Base-by-base conservation (phyloP, 225 moss, liverwort and hornwort species). In the Sphagnum contortum region DNA sequence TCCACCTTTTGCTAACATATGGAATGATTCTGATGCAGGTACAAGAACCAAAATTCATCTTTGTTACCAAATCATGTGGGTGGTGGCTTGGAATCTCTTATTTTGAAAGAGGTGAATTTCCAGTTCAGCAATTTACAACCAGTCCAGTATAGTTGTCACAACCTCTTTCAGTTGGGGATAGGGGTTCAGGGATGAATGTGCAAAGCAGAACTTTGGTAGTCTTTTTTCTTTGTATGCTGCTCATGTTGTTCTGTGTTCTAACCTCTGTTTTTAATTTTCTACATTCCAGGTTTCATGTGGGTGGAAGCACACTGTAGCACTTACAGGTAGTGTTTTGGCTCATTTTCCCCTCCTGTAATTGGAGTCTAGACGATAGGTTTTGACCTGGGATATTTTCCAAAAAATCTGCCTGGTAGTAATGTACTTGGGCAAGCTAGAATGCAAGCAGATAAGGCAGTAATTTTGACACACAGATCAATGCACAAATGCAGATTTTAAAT, bases 31-130 rank as follows among this genome's bases (percentile, higher is more conserved):
- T 29, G 12, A 45, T 66, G 49, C 77, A 89, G 89, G 65, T 95
- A 95, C 66, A 69, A 79, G 73, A 86, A 91, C 60, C 81, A 86
- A 70, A 79, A 86, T 55, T 81, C 83, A 69, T 49, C 77, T 48
- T 74, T 75, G 47, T 70, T 80, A 53, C 93, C 96, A 6, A 72
- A 85, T 76, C 83, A 80, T 71, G 87, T 98, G 57, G 85, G 86
- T 59, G 83, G 88, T 44, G 48, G 48, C 48, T 70, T 93, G 55
- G 63, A 75, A 51, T 63, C 86, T 58, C 51, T 90, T 11, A 78
- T 81, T 63, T 85, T 93, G 68, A 80, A 76, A 11, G 76, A 91
- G 91, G 91, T 91, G 59, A 59, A 58, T 63, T 59, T 52, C 7
- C 52, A 52, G 9, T 52, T 52, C 52, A 51, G 52, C 4, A 14